Conservation (phyloP, 2,329 filamentous ascomycete species). For the Calonectria fujianensis region DNA sequence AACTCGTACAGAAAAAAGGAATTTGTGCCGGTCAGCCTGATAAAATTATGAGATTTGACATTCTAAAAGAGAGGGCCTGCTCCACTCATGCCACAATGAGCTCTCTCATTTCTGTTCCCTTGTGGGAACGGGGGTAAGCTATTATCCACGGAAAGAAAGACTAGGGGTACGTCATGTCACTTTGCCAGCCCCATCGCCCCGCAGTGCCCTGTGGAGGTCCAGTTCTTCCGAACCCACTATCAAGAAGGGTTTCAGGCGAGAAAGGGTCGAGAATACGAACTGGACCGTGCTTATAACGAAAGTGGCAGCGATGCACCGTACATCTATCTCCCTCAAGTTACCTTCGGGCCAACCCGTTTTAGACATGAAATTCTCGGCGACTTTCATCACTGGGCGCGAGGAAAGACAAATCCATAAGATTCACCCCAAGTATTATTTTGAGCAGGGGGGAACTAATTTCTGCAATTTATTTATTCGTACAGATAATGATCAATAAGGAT, state of each 20-base stretch:
- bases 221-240: not conserved
- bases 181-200: not conserved
- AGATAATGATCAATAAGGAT: too few species aligned
- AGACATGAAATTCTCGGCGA: not conserved
- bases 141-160: too few species aligned
- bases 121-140: too few species aligned
- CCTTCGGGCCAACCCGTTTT: not conserved
- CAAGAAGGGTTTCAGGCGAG: not conserved
- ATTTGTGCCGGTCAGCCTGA: too few species aligned
- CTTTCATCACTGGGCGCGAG: not conserved
- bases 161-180: not conserved
- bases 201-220: not conserved
- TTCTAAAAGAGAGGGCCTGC: too few species aligned
- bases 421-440: rapidly evolving
- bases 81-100: too few species aligned
- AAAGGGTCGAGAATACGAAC: not conserved
- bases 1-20: too few species aligned
- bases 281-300: not conserved
- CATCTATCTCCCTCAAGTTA: not conserved
- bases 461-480: too few species aligned
- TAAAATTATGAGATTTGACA: too few species aligned
- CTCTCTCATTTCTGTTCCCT: too few species aligned
- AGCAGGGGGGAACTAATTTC: not conserved
- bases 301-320: not conserved
- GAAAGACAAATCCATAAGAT: not conserved